Evolutionary conservation across 768 basidiomycete genomes (phyloP), one percentile per base, ranked within the genome.

Genomic region (Floccularia luteovirens): DNA sequence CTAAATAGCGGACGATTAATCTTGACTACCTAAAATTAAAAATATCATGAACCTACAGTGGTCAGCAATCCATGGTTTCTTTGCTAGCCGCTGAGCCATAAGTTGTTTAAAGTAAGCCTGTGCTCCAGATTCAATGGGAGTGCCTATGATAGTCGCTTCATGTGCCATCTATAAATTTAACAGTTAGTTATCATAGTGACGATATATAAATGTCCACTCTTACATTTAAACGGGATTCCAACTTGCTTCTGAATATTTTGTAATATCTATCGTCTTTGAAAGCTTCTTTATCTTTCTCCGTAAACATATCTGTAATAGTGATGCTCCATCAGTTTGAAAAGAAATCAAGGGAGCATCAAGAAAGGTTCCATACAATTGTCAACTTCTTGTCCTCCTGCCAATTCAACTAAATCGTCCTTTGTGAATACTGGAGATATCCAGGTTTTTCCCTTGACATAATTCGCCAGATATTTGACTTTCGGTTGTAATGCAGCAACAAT

Each of bases 21-120:
- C 14, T 39, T 30, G 4, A 28, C 14, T 13, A 22, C 4, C 5
- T 28, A 28, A 25, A 16, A 19, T 3, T 8, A 22, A 11, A 6
- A 36, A 36, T 13, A 20, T 36, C 14, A 14, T 19, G 19, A 14
- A 38, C 66, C 35, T 39, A 77, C 77, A 44, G 34, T 75, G 60
- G 30, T 80, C 72, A 6, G 74, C 71, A 46, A 83, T 82, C 66
- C 70, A 70, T 1, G 77, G 76, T 49, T 72, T 79, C 52, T 72
- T 71, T 10, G 61, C 65, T 12, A 82, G 57, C 42, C 69, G 70
- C 43, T 66, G 51, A 35, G 60, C 35, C 75, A 82, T 80, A 27
- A 62, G 56, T 28, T 60, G 59, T 21, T 52, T 58, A 49, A 77
- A 71, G 2, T 54, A 56, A 11, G 44, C 53, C 7, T 55, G 60